Conservation (phyloP, 805 yeast species). For the Lachancea mirantina region DNA sequence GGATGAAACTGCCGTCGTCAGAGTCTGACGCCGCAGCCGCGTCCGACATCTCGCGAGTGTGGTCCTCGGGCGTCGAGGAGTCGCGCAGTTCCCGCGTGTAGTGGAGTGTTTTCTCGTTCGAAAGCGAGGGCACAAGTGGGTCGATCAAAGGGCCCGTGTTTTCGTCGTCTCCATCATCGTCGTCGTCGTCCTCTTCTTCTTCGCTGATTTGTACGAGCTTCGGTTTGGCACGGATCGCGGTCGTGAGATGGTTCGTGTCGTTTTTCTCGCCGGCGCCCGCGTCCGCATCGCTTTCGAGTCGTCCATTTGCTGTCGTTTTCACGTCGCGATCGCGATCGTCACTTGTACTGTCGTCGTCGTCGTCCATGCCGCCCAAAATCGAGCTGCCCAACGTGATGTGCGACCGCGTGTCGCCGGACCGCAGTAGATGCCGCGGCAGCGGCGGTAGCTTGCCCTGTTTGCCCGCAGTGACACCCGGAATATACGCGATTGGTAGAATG, state of each 20-base stretch:
- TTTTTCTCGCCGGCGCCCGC: conserved; percentile 27
- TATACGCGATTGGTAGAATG: conserved; percentile 84
- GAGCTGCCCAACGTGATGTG: conserved; percentile 37
- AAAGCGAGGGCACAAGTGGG: conserved; percentile 3
- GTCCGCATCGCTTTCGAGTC: conserved; percentile 32
- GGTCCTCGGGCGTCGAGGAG: conserved; percentile 11
- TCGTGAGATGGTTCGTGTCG: conserved; percentile 35
- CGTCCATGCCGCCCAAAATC: conserved; percentile 37
- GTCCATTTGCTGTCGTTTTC: not conserved
- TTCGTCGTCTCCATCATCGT: conserved; percentile 5
- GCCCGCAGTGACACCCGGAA: conserved; percentile 82
- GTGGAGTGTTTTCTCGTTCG: not conserved
- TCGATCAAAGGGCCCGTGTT: conserved; percentile 7
- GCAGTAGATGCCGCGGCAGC: conserved; percentile 19
- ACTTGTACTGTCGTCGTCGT: conserved; percentile 12
- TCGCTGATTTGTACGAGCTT: conserved; percentile 41
- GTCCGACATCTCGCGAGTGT: conserved; percentile 22
- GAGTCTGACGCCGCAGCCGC: conserved; percentile 18
- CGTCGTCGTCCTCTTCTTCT: conserved; percentile 16
- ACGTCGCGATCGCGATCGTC: conserved; percentile 1
- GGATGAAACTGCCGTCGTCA: conserved; percentile 26
- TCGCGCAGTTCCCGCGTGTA: not conserved
- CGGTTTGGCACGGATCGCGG: conserved; percentile 74
- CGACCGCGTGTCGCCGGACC: conserved; percentile 22
- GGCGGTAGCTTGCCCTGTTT: conserved; percentile 4